Evolutionary conservation across 495 filamentous ascomycete genomes (phyloP), one percentile per base, ranked within the genome.

Genomic region (Aspergillus saccharolyticus): DNA sequence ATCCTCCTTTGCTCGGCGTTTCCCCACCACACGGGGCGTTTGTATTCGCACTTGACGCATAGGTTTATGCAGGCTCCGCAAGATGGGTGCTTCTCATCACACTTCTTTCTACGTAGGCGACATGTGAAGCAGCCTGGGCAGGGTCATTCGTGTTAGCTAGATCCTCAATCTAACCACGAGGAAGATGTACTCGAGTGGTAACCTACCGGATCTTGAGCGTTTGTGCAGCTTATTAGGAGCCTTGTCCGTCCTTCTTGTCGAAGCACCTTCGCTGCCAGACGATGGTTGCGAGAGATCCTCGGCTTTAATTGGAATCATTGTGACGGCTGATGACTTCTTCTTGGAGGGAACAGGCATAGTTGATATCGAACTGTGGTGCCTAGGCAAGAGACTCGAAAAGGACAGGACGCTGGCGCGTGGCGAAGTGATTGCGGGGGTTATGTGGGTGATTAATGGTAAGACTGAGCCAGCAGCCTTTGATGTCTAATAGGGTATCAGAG

Each of bases 21-120:
- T 71, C 85, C 89, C 94, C 94, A 98, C 94, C 94, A 98, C 70
- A 89, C 83, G 12, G 94, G 93, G 67, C 92, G 80, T 81, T 96
- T 96, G 74, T 97, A 98, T 78, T 98, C 90, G 74, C 94, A 98
- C 57, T 77, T 77, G 20, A 98, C 80, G 10, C 85, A 84, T 44
- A 98, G 84, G 64, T 96, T 89, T 67, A 83, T 88, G 82, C 94
- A 98, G 50, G 93, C 90, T 51, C 83, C 83, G 78, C 94, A 98
- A 60, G 84, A 77, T 42, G 90, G 88, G 63, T 88, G 88, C 53
- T 85, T 87, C 74, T 98, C 94, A 68, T 98, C 93, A 75, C 94
- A 97, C 83, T 98, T 98, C 83, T 98, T 97, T 64, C 94, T 75
- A 68, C 94, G 85, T 59, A 98, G 74, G 65, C 94, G 87, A 78